Conservation (phyloP, 2,329 filamentous ascomycete genomes). For the Colletotrichum tabaci region DNA sequence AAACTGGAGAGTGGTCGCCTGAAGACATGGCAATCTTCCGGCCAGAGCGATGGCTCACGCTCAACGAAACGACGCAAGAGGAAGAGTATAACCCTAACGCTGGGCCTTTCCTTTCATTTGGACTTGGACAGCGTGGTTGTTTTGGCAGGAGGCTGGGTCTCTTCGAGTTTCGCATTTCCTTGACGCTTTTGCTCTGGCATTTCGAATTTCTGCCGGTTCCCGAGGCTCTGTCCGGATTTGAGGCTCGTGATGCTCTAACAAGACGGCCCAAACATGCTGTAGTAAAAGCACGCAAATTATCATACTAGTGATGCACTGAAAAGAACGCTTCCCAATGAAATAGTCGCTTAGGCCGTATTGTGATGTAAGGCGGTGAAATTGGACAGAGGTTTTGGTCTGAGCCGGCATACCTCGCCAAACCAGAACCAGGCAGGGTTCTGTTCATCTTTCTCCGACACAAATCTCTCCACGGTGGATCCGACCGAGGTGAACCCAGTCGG, state of each 20-base stretch:
- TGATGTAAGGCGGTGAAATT: too few relatives aligned
- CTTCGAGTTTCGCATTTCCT: background rate
- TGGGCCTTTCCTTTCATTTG: background rate
- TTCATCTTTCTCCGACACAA: too few relatives aligned
- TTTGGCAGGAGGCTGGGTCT: background rate
- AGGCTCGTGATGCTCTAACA: background rate
- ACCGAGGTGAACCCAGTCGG: too few relatives aligned
- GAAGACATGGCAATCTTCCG: background rate
- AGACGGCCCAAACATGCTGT: too few relatives aligned
- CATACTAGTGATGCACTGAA: too few relatives aligned
- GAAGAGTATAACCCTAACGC: background rate
- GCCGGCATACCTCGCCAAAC: too few relatives aligned
- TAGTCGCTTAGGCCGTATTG: too few relatives aligned
- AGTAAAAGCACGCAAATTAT: too few relatives aligned
- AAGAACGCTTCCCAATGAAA: too few relatives aligned
- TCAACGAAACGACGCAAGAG: background rate
- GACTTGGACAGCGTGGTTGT: background rate
- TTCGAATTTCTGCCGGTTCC: background rate
- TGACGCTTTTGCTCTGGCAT: background rate
- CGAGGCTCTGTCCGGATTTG: background rate
- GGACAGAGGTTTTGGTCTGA: too few relatives aligned
- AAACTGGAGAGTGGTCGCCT: background rate
- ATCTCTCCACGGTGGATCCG: too few relatives aligned
- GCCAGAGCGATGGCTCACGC: constrained; percentile 4
- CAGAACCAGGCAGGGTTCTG: too few relatives aligned